These are phyloP conservation scores for Zygosaccharomyces pseudorouxii DNA, from an alignment of 805 yeast genomes.

Conservation along the genomic window DNA sequence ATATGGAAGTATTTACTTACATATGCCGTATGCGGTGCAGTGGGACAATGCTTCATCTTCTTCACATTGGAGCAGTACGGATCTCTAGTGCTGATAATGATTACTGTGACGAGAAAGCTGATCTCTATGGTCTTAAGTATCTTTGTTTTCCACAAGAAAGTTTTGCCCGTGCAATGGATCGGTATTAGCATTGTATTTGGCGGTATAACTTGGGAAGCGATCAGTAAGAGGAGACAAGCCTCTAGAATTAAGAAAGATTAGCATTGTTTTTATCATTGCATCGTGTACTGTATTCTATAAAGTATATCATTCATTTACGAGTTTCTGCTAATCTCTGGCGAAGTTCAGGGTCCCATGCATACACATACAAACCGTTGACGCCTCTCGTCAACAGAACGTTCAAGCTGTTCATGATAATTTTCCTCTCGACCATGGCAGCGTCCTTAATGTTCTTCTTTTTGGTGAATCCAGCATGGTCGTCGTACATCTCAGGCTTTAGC, in stretches of 20 bases:
- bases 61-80: conserved; percentile 79
- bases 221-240: conserved; percentile 35
- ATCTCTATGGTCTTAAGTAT: conserved; percentile 90
- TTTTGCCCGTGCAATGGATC: conserved; percentile 62
- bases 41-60: conserved; percentile 94
- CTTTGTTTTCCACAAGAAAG: conserved; percentile 73
- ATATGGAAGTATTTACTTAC: conserved; percentile 55
- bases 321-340: conserved; percentile 33
- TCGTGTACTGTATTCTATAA: conserved; percentile 3
- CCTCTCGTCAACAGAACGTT: conserved; percentile 46
- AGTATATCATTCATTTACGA: conserved; percentile 1
- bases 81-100: conserved; percentile 79
- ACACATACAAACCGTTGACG: conserved; percentile 41
- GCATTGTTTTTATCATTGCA: background rate
- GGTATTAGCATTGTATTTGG: conserved; percentile 79
- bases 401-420: conserved; percentile 42
- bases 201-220: conserved; percentile 81
- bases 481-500: conserved; percentile 38
- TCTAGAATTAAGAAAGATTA: background rate
- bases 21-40: conserved; percentile 76
- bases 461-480: conserved; percentile 45
- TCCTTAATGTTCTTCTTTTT: conserved; percentile 38
- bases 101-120: conserved; percentile 96
- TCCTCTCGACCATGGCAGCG: conserved; percentile 37
- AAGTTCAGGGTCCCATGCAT: conserved; percentile 40